Conservation (phyloP, 495 filamentous ascomycete genomes). For the Daldinia concentrica region DNA sequence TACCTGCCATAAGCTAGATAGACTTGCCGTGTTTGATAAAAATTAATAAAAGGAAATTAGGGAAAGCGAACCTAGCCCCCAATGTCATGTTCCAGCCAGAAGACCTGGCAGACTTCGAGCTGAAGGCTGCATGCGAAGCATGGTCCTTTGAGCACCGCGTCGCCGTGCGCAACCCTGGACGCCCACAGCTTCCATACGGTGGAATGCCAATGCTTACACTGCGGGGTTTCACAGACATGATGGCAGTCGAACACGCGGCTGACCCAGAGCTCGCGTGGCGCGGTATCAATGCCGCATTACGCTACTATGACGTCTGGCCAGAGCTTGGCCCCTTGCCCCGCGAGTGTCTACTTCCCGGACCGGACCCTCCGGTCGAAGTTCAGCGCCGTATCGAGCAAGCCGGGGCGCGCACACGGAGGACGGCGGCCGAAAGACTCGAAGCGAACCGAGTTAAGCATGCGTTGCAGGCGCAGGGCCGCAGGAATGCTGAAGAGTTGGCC, state of each 20-base stretch:
- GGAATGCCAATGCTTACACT: conserved; percentile 28
- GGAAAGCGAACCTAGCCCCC: conserved; percentile 1
- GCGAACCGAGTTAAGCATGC: neutral
- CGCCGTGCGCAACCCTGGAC: conserved; percentile 4
- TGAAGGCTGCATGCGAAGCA: conserved; percentile 18
- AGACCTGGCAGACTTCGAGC: conserved; percentile 23
- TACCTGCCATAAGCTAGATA: conserved; percentile 2
- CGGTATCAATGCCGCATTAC: neutral
- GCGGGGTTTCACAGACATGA: conserved; percentile 2
- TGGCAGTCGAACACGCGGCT: conserved; percentile 10
- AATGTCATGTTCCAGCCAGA: neutral
- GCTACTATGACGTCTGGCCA: neutral
- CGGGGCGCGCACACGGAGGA: neutral
- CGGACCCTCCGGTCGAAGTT: neutral
- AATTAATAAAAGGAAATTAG: neutral
- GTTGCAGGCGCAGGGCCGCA: conserved; percentile 3
- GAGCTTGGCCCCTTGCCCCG: neutral
- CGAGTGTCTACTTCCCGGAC: neutral
- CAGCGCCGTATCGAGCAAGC: neutral
- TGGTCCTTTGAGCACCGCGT: conserved; percentile 20
- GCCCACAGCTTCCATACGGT: conserved; percentile 21
- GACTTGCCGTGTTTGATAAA: neutral
- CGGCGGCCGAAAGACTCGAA: neutral
- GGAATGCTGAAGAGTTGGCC: conserved; percentile 9
- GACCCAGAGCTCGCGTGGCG: neutral